Evolutionary conservation across 2,329 filamentous ascomycete genomes (phyloP), one percentile per base, ranked within the genome.

Genomic region (Harringtonia aguacate): DNA sequence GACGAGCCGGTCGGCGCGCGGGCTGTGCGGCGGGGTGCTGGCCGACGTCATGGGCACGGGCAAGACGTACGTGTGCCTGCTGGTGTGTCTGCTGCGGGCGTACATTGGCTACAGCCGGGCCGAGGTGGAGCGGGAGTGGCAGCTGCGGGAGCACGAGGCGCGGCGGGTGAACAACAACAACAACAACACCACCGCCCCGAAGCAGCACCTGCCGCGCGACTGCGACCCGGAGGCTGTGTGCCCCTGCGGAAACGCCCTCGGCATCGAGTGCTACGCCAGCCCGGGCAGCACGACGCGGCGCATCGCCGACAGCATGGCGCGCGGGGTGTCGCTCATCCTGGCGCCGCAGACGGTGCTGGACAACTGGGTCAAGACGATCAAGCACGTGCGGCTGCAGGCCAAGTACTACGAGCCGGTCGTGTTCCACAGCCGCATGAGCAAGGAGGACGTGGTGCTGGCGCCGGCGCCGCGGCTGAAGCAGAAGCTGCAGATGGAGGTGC

Each of bases 231-330:
- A n/a, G 18, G 27, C 20, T 1, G 34, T 43, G 7, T 55, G 53
- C 37, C 36, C 48, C 2, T 55, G 53, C 24, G 49, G 48, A 39
- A 49, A 53, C 37, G 31, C 31, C 8, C 34, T 49, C 40, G 53
- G 51, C 21, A 51, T 55, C 38, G 50, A 52, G 45, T 55, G 53
- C 46, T 55, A 50, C 38, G 53, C 51, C 30, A 51, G 52, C 42
- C 45, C 51, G 5, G 45, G 45, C 29, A 47, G 53, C 12, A 39
- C 48, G 34, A 53, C 53, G 10, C 48, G 51, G 20, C 47, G 33
- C 6, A 28, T 55, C 13, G 53, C 48, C n/a, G 50, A 50, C 42
- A 17, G 28, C 10, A 37, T 55, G 29, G 36, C 50, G 13, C 46
- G 53, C 8, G 53, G 53, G 14, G 47, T 42, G 3, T 48, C 51